Evolutionary conservation across 257 asterid species (phyloP).

Genomic region (Striga asiatica): DNA sequence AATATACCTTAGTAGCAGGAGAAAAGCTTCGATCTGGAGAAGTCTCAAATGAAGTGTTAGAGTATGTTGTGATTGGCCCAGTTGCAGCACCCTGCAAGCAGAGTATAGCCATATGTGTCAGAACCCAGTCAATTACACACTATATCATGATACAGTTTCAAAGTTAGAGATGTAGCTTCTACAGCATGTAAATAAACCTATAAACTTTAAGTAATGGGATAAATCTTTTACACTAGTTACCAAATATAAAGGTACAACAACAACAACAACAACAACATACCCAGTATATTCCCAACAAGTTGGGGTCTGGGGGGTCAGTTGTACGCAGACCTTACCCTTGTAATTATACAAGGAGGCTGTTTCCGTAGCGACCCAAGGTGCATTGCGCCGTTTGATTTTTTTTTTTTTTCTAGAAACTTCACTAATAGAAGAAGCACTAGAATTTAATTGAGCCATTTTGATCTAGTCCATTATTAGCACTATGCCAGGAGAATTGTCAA

Average conservation of each 20-base stretch:
- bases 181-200: conserved; percentile 12
- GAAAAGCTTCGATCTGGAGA: conserved; percentile 29
- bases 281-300: too few relatives aligned
- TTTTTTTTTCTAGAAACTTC: too few relatives aligned
- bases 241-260: not conserved
- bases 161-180: not conserved
- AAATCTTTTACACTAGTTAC: not conserved
- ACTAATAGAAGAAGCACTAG: too few relatives aligned
- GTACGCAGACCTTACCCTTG: too few relatives aligned
- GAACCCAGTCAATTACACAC: not conserved
- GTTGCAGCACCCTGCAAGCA: conserved; percentile 50
- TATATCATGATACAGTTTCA: not conserved
- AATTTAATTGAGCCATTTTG: too few relatives aligned
- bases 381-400: too few relatives aligned
- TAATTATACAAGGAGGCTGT: too few relatives aligned
- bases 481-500: too few relatives aligned
- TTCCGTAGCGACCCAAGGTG: too few relatives aligned
- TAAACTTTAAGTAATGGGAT: conserved; percentile 2
- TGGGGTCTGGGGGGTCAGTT: too few relatives aligned
- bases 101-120: conserved; percentile 10
- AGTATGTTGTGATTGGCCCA: conserved; percentile 31
- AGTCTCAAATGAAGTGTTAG: conserved; percentile 32
- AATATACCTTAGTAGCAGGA: conserved; percentile 86
- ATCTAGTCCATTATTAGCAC: too few relatives aligned
- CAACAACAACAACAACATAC: too few relatives aligned